A percentile compares a stretch with the other conserved stretches of the same genome.
These are phyloP conservation scores for Trypanosoma theileri DNA, from an alignment of 208 protist genomes.

Conservation along the genomic window DNA sequence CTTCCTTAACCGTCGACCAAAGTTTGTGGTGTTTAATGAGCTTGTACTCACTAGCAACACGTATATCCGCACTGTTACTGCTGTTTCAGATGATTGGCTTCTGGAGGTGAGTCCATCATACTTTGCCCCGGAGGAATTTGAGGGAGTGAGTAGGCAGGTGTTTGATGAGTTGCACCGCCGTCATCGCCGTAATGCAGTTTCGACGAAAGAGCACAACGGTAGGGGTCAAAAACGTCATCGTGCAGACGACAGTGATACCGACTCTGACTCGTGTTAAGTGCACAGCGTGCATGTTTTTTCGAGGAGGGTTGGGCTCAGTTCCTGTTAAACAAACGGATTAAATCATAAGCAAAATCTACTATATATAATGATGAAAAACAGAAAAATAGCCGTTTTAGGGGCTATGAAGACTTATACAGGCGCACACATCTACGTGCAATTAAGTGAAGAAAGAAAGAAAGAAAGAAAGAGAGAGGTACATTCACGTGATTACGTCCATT, in stretches of 20 bases:
- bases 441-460: not conserved
- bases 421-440: no score
- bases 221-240: slow-evolving; percentile 29
- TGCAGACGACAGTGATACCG: slow-evolving; percentile 14
- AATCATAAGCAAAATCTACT: no score
- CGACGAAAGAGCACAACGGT: not conserved
- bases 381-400: no score
- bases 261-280: slow-evolving; percentile 11
- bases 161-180: slow-evolving; percentile 81
- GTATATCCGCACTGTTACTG: slow-evolving; percentile 97
- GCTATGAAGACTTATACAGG: no score
- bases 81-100: slow-evolving; percentile 94
- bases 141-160: slow-evolving; percentile 71
- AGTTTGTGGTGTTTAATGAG: slow-evolving; percentile 98
- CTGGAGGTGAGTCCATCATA: slow-evolving; percentile 85
- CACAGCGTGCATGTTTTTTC: not conserved
- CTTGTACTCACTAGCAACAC: slow-evolving; percentile 93
- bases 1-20: slow-evolving; percentile 94
- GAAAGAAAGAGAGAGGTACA: not conserved
- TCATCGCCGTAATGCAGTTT: slow-evolving; percentile 12
- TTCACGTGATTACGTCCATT: no score
- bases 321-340: no score
- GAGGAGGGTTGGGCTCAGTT: slow-evolving; percentile 8
- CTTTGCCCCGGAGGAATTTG: slow-evolving; percentile 82
- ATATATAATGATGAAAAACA: no score